phyloP scores from a whole-genome alignment of 1,284 basidiomycete species.

The Coriolopsis trogii region DNA sequence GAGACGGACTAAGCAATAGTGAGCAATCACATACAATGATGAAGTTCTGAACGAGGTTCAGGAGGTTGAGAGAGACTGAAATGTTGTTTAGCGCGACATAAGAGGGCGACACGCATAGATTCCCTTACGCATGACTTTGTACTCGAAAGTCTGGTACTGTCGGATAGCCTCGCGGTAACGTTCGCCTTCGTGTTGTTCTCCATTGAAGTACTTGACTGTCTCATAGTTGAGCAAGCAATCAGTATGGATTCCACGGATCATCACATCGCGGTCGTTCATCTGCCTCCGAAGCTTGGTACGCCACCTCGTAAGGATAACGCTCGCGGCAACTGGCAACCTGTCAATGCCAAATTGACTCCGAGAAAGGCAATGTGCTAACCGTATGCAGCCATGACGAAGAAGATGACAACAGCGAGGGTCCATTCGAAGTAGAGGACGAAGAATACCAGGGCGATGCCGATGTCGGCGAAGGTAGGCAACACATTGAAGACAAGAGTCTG shows the following conservation, averaged over 20 bases:
- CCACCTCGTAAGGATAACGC: slow-evolving; percentile 70
- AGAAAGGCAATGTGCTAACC: slow-evolving; percentile 44
- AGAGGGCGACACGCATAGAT: background rate
- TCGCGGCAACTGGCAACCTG: slow-evolving; percentile 53
- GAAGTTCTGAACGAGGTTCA: slow-evolving; percentile 79
- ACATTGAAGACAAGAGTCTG: slow-evolving; percentile 79
- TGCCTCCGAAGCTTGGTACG: slow-evolving; percentile 69
- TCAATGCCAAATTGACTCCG: slow-evolving; percentile 11
- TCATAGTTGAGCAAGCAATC: slow-evolving; percentile 84
- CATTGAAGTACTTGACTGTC: slow-evolving; percentile 84
- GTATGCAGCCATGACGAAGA: slow-evolving; percentile 77
- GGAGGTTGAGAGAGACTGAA: slow-evolving; percentile 68
- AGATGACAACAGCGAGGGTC: slow-evolving; percentile 71
- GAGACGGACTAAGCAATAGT: background rate
- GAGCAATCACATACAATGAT: slow-evolving; percentile 59
- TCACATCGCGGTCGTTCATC: slow-evolving; percentile 80
- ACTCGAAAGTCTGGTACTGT: slow-evolving; percentile 79
- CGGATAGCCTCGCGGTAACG: slow-evolving; percentile 75
- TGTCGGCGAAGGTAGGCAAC: slow-evolving; percentile 81
- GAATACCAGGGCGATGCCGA: slow-evolving; percentile 66
- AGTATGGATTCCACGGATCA: slow-evolving; percentile 78
- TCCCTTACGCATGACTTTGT: slow-evolving; percentile 64
- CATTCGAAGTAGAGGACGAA: slow-evolving; percentile 70
- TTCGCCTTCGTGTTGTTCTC: slow-evolving; percentile 78
- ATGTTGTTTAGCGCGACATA: background rate